These are phyloP conservation scores for Arabidopsis lyrata DNA, from an alignment of 441 rosid genomes.

Conservation along the genomic window DNA sequence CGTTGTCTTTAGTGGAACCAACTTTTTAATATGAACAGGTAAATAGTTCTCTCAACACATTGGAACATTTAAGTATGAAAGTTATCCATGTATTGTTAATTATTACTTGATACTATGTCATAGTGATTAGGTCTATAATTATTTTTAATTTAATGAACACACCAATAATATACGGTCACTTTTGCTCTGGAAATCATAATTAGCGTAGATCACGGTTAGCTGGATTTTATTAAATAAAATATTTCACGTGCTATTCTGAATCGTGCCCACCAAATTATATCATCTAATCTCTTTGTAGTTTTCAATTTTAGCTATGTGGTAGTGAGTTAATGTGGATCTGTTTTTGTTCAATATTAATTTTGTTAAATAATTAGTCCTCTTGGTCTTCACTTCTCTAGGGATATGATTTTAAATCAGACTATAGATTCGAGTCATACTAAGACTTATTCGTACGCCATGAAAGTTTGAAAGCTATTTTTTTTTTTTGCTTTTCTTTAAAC, in stretches of 20 bases:
- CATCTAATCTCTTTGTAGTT: slow-evolving; percentile 22
- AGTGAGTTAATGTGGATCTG: slow-evolving; percentile 36
- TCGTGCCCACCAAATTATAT: slow-evolving; percentile 44
- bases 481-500: slow-evolving; percentile 1
- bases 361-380: not conserved
- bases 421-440: slow-evolving; percentile 39
- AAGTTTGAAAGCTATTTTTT: slow-evolving; percentile 13
- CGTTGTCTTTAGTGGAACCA: no score
- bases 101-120: not conserved
- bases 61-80: slow-evolving; percentile 8
- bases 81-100: not conserved
- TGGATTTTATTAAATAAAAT: slow-evolving; percentile 35
- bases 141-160: slow-evolving; percentile 3
- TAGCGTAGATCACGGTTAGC: slow-evolving; percentile 47
- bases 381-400: slow-evolving; percentile 30
- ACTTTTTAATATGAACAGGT: no score
- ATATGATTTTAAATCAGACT: slow-evolving; percentile 37
- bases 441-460: slow-evolving; percentile 27
- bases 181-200: slow-evolving; percentile 35
- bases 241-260: slow-evolving; percentile 42
- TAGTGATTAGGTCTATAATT: slow-evolving; percentile 32
- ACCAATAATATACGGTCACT: slow-evolving; percentile 32
- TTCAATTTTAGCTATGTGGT: not conserved
- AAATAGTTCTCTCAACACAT: not conserved
- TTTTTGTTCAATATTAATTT: not conserved